Conservation (phyloP, 495 filamentous ascomycete species). For the Tirmania nivea region DNA sequence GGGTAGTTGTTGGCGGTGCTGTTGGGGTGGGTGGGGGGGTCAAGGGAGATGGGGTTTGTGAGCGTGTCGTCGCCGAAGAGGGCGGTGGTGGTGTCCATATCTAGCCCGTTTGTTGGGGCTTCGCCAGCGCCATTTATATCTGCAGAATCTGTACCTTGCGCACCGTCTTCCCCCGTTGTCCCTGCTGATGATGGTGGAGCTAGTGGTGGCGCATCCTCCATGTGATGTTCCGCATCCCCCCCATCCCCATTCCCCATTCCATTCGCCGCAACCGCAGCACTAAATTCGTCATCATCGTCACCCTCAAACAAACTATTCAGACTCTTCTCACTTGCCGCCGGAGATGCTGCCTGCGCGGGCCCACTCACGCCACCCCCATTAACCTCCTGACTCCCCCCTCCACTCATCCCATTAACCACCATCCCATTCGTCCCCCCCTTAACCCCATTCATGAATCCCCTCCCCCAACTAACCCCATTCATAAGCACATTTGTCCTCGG, state of each 20-base stretch:
- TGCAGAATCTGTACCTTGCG: background rate
- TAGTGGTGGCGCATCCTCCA: no score
- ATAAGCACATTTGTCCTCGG: constrained; percentile 7
- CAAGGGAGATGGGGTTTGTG: background rate
- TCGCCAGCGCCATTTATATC: background rate
- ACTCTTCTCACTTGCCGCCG: constrained; percentile 11
- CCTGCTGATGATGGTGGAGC: background rate
- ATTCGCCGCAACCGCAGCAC: background rate
- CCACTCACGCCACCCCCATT: constrained; percentile 34
- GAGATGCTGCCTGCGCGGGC: constrained; percentile 32
- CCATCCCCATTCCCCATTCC: background rate
- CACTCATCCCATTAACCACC: constrained; percentile 19
- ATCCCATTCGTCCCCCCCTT: constrained; percentile 29
- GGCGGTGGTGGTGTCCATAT: background rate
- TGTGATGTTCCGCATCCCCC: no score
- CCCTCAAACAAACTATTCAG: constrained; percentile 37
- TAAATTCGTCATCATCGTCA: background rate
- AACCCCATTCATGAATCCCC: background rate
- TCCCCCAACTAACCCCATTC: constrained; percentile 11
- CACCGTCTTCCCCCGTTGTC: background rate
- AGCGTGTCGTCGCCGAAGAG: background rate
- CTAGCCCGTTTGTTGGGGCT: background rate
- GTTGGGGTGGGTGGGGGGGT: background rate
- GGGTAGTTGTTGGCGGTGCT: background rate
- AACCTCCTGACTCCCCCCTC: constrained; percentile 22